These are phyloP conservation scores for Cryphonectria japonica DNA, from an alignment of 2,329 filamentous ascomycete genomes.

Conservation along the genomic window DNA sequence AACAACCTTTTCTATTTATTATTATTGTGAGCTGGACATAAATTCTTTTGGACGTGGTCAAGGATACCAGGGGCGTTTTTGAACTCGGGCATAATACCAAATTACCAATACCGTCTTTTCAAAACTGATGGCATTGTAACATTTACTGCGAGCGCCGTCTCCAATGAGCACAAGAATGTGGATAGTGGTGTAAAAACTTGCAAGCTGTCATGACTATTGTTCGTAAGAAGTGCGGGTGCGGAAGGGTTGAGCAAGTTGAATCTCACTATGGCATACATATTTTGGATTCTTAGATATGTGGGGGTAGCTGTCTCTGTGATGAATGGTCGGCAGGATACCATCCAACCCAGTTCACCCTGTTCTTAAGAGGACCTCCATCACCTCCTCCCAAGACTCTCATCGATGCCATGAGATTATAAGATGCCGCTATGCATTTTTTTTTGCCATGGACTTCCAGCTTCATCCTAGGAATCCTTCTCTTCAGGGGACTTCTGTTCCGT, in stretches of 20 bases:
- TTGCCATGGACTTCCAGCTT: too few species aligned
- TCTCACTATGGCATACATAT: neutral
- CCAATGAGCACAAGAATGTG: neutral
- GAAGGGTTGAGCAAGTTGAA: neutral
- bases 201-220: neutral
- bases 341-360: too few species aligned
- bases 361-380: too few species aligned
- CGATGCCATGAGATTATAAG: neutral
- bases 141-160: neutral
- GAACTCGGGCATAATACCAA: neutral
- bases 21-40: neutral
- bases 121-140: neutral
- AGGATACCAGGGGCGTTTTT: slow-evolving; percentile 22
- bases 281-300: neutral
- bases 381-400: neutral
- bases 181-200: neutral
- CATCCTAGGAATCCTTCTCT: neutral
- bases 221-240: neutral
- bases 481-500: neutral
- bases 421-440: neutral
- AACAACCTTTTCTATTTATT: neutral
- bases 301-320: neutral
- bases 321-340: too few species aligned
- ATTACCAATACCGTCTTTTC: neutral
- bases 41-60: neutral